Evolutionary conservation across 1,284 basidiomycete genomes (phyloP).

Genomic region (Ceratobasidium sp.): DNA sequence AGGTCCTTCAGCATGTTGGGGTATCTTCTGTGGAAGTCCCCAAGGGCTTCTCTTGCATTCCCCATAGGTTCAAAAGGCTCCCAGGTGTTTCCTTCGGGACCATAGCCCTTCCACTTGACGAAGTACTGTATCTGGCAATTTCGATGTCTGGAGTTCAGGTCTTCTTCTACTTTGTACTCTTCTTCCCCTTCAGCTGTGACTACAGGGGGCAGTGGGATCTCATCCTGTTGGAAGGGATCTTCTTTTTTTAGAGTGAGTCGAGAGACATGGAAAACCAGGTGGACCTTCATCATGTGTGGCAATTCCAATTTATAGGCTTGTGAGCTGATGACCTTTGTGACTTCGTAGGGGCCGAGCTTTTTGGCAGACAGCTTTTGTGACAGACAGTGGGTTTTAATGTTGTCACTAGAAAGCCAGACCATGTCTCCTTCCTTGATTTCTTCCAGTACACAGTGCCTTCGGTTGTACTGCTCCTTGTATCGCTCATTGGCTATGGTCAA

Average conservation of each 20-base stretch:
- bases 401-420: too few relatives aligned
- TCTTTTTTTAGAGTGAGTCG: constrained; percentile 44
- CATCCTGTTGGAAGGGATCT: background rate
- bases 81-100: background rate
- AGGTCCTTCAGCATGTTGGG: too few relatives aligned
- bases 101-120: constrained; percentile 3
- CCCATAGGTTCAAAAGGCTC: background rate
- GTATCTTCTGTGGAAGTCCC: too few relatives aligned
- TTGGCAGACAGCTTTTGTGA: too few relatives aligned
- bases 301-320: constrained; percentile 46
- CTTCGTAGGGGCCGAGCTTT: too few relatives aligned
- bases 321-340: background rate
- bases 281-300: constrained; percentile 47
- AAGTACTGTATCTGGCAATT: too few relatives aligned
- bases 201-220: constrained; percentile 26
- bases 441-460: too few relatives aligned
- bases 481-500: too few relatives aligned
- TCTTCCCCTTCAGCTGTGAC: constrained; percentile 39
- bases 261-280: constrained; percentile 50
- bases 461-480: too few relatives aligned
- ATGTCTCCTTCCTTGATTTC: too few relatives aligned
- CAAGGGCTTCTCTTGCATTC: background rate
- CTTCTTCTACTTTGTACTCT: constrained; percentile 43
- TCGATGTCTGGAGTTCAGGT: constrained; percentile 43
- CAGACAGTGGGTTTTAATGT: too few relatives aligned